phyloP scores from a whole-genome alignment of 2,329 filamentous ascomycete species.

The Cordyceps farinosa region DNA sequence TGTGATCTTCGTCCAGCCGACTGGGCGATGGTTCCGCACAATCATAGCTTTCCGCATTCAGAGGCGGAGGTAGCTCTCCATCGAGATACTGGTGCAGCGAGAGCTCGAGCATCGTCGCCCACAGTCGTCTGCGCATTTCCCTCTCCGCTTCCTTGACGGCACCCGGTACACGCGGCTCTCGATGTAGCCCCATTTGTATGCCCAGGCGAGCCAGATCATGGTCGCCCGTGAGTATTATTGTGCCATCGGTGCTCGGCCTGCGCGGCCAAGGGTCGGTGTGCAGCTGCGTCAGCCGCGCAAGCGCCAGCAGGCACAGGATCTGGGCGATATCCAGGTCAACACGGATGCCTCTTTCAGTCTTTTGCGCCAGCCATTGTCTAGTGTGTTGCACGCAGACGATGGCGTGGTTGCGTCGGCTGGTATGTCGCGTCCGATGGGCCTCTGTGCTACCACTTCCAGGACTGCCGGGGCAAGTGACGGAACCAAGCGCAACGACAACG shows the following conservation, averaged over 20 bases:
- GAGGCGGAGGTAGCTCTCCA: conserved; percentile 41
- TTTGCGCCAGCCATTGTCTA: conserved; percentile 23
- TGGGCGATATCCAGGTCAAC: conserved; percentile 23
- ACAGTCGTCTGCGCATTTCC: conserved; percentile 47
- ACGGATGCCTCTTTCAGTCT: conserved; percentile 11
- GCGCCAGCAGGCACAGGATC: conserved; percentile 30
- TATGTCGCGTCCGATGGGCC: neutral
- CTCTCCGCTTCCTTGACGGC: conserved; percentile 30
- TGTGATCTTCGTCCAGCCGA: neutral
- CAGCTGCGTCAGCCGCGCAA: conserved; percentile 26
- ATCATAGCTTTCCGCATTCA: conserved; percentile 42
- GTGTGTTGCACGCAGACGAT: conserved; percentile 25
- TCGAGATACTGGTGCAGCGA: conserved; percentile 42
- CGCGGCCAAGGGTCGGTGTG: conserved; percentile 2
- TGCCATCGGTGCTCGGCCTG: neutral
- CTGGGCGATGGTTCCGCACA: conserved; percentile 23
- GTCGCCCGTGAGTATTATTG: conserved; percentile 13
- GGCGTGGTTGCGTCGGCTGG: conserved; percentile 16
- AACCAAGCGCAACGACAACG: conserved; percentile 51
- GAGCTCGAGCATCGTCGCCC: conserved; percentile 47
- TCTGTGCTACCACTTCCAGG: neutral
- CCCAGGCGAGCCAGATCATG: conserved; percentile 35
- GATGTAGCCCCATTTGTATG: conserved; percentile 49
- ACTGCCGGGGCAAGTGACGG: conserved; percentile 28
- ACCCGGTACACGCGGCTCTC: conserved; percentile 42